These are phyloP conservation scores for Wallacemonas sp. DNA, from an alignment of 208 protist species.

Conservation along the genomic window DNA sequence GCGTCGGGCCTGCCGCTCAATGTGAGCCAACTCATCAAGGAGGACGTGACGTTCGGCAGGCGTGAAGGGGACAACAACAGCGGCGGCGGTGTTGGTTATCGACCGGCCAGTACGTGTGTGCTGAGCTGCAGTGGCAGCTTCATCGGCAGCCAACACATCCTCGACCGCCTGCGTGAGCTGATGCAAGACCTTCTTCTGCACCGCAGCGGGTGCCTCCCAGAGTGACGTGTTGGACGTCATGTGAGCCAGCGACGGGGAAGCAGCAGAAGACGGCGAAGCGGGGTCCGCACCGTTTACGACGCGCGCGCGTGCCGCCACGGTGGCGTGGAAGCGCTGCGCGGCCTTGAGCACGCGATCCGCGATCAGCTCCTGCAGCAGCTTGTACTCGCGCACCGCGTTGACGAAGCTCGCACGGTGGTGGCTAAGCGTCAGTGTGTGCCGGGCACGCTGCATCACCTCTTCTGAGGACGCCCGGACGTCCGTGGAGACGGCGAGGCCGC, in stretches of 20 bases:
- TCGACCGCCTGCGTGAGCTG: conserved; percentile 42
- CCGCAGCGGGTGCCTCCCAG: background rate
- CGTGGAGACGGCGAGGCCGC: conserved; percentile 29
- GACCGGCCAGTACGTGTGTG: no score
- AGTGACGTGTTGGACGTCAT: conserved; percentile 15
- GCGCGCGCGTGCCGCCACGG: background rate
- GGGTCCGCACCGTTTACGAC: no score
- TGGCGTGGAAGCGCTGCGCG: conserved; percentile 20
- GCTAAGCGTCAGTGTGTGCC: conserved; percentile 26
- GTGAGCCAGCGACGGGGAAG: background rate
- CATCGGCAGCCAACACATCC: conserved; percentile 25
- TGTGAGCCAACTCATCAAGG: conserved; percentile 18
- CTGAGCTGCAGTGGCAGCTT: no score
- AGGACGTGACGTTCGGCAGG: conserved; percentile 28
- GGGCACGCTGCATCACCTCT: conserved; percentile 36
- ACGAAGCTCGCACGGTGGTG: conserved; percentile 42
- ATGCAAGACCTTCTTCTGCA: conserved; percentile 32
- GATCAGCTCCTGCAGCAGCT: conserved; percentile 42
- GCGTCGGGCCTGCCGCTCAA: conserved; percentile 29
- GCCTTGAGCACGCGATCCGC: conserved; percentile 27
- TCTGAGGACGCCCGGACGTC: conserved; percentile 18
- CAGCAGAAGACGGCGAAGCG: background rate
- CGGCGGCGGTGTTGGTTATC: background rate
- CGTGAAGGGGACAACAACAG: conserved; percentile 14
- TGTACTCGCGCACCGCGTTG: conserved; percentile 49